These are phyloP conservation scores for Solanum pennellii DNA, from an alignment of 257 asterid species.

Conservation along the genomic window DNA sequence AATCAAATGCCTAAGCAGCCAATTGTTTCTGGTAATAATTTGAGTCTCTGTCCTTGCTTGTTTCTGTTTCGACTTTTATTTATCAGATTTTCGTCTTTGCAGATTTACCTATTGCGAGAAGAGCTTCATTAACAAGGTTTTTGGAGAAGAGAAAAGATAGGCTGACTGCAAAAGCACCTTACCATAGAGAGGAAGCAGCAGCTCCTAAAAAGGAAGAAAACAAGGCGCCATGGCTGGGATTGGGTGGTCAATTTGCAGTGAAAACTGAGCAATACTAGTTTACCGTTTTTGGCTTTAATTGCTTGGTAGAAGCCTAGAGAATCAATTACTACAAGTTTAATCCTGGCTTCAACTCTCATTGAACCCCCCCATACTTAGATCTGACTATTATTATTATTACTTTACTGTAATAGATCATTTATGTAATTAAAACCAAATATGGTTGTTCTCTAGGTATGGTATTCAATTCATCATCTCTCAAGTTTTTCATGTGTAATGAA, in stretches of 20 bases:
- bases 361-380: not conserved
- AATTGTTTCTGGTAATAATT: constrained; percentile 9
- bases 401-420: not conserved
- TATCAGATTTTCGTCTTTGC: not conserved
- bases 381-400: not conserved
- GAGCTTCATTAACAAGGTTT: constrained; percentile 30
- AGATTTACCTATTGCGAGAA: constrained; percentile 35
- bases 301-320: not conserved
- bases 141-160: constrained; percentile 39
- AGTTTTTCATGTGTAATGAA: not conserved
- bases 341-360: not conserved
- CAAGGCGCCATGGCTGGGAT: constrained; percentile 23
- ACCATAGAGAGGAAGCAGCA: not conserved
- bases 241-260: constrained; percentile 13
- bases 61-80: not conserved
- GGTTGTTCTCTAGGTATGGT: not conserved
- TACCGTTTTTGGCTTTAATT: not conserved
- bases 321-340: not conserved
- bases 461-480: not conserved
- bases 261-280: constrained; percentile 7
- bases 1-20: constrained; percentile 1
- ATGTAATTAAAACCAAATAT: not conserved
- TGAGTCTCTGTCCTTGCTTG: not conserved
- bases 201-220: constrained; percentile 4
- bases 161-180: constrained; percentile 24